Evolutionary conservation across 768 basidiomycete species (phyloP), one percentile per base, ranked within the genome.

Genomic region (Hemileccinum impolitum): DNA sequence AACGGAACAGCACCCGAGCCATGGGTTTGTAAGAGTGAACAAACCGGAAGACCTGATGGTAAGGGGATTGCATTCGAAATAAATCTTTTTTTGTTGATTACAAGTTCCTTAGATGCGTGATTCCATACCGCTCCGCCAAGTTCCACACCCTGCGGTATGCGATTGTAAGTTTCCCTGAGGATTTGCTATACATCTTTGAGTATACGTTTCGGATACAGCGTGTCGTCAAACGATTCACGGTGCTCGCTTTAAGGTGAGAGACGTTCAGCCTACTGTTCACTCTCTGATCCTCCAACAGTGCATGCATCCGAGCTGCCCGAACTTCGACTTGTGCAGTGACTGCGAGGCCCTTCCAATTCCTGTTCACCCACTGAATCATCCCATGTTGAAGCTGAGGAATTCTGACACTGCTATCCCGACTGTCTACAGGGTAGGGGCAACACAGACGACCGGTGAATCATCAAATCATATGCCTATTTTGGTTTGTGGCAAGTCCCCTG

Each of bases 261-360:
- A 30, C 18, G 39, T 40, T 18, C 1, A 32, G 9, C 15, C n/a
- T 1, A n/a, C 3, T 30, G 17, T 28, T 44, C 39, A 23, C 17
- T 8, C 1, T 48, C 48, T 51, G n/a, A 61, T 43, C 30, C 35
- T 13, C 30, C n/a, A 19, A 26, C 53, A 88, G 85, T 94, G 92
- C 68, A 83, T 90, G 80, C 82, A 91, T 60, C 74, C 80, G 13
- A 69, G 72, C 4, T 94, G 92, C 68, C 75, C 78, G 0, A 87
- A 93, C 64, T 92, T 82, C 56, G 92, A 94, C 59, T 74, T 94
- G 15, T 94, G 91, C 68, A 72, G 75, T 49, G 66, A 66, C 45
- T 94, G 92, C 67, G 91, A 93, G 68, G 83, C 89, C 6, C 75
- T 81, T 48, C 91, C 91, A 0, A 87, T 92, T 51, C 69, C 82